These are phyloP conservation scores for Clohesyomyces aquaticus DNA, from an alignment of 495 filamentous ascomycete species.

Conservation along the genomic window DNA sequence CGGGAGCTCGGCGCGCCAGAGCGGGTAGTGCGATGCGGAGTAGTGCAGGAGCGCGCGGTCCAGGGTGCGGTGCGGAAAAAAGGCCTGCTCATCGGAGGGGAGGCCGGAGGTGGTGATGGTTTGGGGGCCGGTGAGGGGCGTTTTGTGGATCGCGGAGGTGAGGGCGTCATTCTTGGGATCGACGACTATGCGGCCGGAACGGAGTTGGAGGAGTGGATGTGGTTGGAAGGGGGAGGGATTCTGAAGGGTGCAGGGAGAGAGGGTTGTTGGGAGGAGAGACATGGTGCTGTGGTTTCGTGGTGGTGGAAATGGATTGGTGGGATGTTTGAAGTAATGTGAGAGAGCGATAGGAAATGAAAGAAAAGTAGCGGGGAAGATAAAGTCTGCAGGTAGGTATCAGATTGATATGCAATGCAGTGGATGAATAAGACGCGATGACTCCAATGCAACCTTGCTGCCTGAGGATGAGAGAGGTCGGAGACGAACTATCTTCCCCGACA, in stretches of 20 bases:
- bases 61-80: constrained; percentile 56
- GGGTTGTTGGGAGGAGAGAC: constrained; percentile 1
- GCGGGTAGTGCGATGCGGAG: constrained; percentile 57
- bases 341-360: no score
- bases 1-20: constrained; percentile 53
- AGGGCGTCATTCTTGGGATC: constrained; percentile 48
- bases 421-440: no score
- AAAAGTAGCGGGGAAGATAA: no score
- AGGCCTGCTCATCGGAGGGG: constrained; percentile 60
- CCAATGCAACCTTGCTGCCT: no score
- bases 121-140: constrained; percentile 45
- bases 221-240: constrained; percentile 26
- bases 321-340: neutral
- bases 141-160: constrained; percentile 58
- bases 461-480: no score
- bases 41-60: constrained; percentile 65
- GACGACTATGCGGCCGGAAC: constrained; percentile 56
- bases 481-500: no score
- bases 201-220: constrained; percentile 57
- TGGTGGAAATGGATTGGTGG: neutral
- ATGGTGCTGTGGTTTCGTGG: neutral
- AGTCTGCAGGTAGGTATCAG: no score
- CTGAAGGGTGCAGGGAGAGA: neutral
- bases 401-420: neutral
- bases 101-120: constrained; percentile 53